phyloP scores from a whole-genome alignment of 176 grass and related monocot genomes.

The Rhynchospora breviuscula region DNA sequence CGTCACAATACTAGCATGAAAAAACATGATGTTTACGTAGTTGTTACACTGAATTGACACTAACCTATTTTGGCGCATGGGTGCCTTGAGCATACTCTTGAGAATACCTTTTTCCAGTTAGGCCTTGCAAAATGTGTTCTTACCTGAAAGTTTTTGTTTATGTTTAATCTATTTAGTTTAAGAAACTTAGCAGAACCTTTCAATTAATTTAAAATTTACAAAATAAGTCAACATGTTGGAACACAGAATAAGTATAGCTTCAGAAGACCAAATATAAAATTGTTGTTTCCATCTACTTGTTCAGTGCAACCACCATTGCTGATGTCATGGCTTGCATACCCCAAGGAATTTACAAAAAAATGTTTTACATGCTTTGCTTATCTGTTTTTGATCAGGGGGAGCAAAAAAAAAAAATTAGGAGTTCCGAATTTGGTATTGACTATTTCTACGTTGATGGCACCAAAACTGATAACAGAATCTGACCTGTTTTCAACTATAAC shows the following conservation, averaged over 20 bases:
- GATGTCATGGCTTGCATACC: slow-evolving; percentile 10
- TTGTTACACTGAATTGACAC: slow-evolving; percentile 13
- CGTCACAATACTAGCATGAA: background rate
- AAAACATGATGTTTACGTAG: background rate
- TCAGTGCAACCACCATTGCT: background rate
- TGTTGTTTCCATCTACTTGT: background rate
- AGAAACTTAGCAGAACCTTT: background rate
- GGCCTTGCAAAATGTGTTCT: slow-evolving; percentile 33
- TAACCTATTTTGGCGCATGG: slow-evolving; percentile 28
- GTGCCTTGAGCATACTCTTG: slow-evolving; percentile 28
- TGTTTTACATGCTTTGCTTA: background rate
- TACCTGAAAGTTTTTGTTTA: slow-evolving; percentile 19
- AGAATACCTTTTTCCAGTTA: slow-evolving; percentile 35
- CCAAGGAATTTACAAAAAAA: background rate
- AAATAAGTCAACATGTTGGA: background rate
- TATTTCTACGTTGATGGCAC: slow-evolving; percentile 1
- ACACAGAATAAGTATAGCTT: background rate
- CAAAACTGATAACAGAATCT: slow-evolving; percentile 3
- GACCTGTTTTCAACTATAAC: background rate
- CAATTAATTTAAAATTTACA: background rate
- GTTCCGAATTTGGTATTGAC: background rate
- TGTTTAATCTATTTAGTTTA: background rate
- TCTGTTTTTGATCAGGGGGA: background rate
- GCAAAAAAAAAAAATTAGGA: background rate
- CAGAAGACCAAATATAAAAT: background rate